These are phyloP conservation scores for Spathaspora sp. DNA, from an alignment of 805 yeast species.

Conservation along the genomic window DNA sequence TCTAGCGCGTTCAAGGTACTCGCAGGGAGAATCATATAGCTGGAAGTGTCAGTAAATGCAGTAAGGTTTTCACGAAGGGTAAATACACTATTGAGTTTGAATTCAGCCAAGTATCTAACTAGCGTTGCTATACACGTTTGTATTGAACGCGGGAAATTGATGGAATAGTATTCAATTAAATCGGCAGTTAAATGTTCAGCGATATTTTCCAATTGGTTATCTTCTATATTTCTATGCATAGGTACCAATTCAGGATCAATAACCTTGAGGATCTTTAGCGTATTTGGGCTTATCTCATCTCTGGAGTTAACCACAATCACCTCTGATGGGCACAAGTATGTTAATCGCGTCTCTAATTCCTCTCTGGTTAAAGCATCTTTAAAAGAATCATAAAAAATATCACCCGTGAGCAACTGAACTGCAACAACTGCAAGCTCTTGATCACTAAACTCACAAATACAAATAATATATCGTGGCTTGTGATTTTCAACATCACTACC, in stretches of 20 bases:
- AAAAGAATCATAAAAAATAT: constrained; percentile 68
- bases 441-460: constrained; percentile 27
- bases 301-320: constrained; percentile 42
- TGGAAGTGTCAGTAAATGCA: constrained; percentile 45
- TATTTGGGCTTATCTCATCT: constrained; percentile 17
- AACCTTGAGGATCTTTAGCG: constrained; percentile 5
- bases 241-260: constrained; percentile 10
- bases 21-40: constrained; percentile 57
- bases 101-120: constrained; percentile 56
- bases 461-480: constrained; percentile 39
- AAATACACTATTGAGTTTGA: constrained; percentile 56
- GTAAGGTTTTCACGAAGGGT: constrained; percentile 47
- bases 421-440: constrained; percentile 49
- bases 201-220: neutral
- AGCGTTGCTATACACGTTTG: constrained; percentile 44
- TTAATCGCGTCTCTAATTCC: constrained; percentile 69
- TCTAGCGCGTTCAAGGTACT: constrained; percentile 72
- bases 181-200: constrained; percentile 4
- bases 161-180: constrained; percentile 21
- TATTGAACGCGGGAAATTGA: constrained; percentile 16
- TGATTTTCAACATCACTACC: constrained; percentile 22
- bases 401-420: constrained; percentile 72
- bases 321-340: constrained; percentile 77
- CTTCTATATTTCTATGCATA: constrained; percentile 2
- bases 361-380: constrained; percentile 53